Conservation (phyloP, 306 rosid species). For the Cicer pinnatifidum region DNA sequence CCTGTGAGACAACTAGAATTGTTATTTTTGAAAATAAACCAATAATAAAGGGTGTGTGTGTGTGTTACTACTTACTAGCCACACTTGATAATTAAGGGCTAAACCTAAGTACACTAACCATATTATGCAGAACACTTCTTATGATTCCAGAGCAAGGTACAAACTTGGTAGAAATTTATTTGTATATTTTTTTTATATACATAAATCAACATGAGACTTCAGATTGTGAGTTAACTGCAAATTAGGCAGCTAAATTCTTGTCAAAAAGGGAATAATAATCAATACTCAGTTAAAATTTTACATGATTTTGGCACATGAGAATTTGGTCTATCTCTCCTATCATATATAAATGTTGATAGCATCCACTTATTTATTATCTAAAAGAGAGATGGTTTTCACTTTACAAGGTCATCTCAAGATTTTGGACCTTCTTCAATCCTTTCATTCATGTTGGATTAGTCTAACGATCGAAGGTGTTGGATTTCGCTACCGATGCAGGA, state of each 20-base stretch:
- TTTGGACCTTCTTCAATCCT: neutral
- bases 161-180: neutral
- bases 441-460: neutral
- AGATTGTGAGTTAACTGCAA: constrained; percentile 26
- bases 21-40: neutral
- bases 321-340: neutral
- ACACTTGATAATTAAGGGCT: neutral
- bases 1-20: too few relatives aligned
- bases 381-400: neutral
- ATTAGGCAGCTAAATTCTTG: constrained; percentile 18
- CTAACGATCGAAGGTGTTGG: neutral
- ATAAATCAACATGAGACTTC: constrained; percentile 34
- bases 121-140: neutral
- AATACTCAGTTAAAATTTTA: neutral
- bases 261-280: neutral
- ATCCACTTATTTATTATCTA: neutral
- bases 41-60: neutral
- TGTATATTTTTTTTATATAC: constrained; percentile 35
- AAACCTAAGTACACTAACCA: neutral
- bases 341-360: constrained; percentile 1
- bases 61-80: neutral
- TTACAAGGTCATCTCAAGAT: neutral
- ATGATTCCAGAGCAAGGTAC: neutral
- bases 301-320: neutral
- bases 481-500: neutral